These are phyloP conservation scores for Sclerotinia minor DNA, from an alignment of 2,329 filamentous ascomycete species.

Conservation along the genomic window DNA sequence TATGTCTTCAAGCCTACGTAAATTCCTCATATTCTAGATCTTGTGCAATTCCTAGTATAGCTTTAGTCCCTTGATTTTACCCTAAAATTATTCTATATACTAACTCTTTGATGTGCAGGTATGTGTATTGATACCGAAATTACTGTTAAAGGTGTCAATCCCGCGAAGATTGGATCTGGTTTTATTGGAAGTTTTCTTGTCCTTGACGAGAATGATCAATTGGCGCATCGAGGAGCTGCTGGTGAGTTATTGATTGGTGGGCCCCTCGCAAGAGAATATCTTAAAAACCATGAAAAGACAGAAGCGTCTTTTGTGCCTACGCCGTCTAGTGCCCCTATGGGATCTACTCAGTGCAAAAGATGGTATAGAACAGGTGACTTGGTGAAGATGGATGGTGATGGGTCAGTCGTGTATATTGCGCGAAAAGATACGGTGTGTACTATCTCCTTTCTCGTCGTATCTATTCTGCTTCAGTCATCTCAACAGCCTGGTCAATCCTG, in stretches of 20 bases:
- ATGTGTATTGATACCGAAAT: conserved; percentile 15
- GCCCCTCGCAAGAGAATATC: conserved; percentile 45
- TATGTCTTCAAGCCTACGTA: neutral
- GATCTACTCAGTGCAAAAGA: conserved; percentile 43
- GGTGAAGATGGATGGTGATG: conserved; percentile 53
- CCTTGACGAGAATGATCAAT: conserved; percentile 31
- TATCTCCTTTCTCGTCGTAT: neutral
- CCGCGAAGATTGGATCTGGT: neutral
- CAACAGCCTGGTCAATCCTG: neutral
- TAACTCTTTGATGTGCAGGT: neutral
- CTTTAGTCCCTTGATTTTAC: neutral
- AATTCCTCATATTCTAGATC: neutral
- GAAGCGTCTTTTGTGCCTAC: conserved; percentile 46
- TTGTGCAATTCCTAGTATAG: too few relatives aligned
- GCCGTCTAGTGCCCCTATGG: conserved; percentile 48
- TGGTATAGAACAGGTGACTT: conserved; percentile 63
- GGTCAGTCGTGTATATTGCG: conserved; percentile 56
- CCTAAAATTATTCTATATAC: neutral
- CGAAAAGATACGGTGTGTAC: conserved; percentile 55
- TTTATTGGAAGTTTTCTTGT: conserved; percentile 18
- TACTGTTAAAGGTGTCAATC: neutral
- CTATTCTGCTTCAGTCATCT: neutral
- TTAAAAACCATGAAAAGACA: conserved; percentile 44
- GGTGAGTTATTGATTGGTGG: conserved; percentile 46
- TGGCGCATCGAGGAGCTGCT: conserved; percentile 39